These are phyloP conservation scores for Nitzschia putrida DNA, from an alignment of 108 stramenopile genomes.

Conservation along the genomic window DNA sequence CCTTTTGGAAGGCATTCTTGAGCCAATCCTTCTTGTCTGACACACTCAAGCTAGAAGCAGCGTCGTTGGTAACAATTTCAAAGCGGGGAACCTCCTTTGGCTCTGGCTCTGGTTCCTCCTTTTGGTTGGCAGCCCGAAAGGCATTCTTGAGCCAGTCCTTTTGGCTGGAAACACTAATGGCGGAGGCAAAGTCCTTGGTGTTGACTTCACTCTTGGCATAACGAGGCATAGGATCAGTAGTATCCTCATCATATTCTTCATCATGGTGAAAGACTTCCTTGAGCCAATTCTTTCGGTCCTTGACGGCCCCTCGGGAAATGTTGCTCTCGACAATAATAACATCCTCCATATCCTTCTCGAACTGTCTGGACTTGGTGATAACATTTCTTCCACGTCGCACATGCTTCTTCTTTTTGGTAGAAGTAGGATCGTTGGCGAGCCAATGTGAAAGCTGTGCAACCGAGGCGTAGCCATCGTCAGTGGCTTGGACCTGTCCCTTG, in stretches of 20 bases:
- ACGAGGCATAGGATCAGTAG: conserved; percentile 8
- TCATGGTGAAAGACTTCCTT: conserved; percentile 32
- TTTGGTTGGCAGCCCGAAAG: conserved; percentile 40
- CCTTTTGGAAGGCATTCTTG: conserved; percentile 61
- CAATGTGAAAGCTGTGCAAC: conserved; percentile 75
- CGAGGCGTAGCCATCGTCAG: conserved; percentile 70
- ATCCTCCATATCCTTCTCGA: conserved; percentile 58
- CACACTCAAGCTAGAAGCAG: conserved; percentile 49
- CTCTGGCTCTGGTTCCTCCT: not conserved
- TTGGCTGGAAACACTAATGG: conserved; percentile 60
- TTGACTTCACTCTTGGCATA: conserved; percentile 37
- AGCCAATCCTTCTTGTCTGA: conserved; percentile 74
- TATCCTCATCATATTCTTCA: conserved; percentile 6
- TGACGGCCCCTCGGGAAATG: conserved; percentile 35
- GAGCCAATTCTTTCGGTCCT: conserved; percentile 38
- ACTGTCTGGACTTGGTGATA: conserved; percentile 66
- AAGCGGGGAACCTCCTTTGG: conserved; percentile 2
- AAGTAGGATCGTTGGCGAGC: conserved; percentile 75
- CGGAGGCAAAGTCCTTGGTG: not conserved
- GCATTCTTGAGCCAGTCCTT: conserved; percentile 74
- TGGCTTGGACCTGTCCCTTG: conserved; percentile 66
- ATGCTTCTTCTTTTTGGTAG: conserved; percentile 60
- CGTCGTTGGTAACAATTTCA: conserved; percentile 33
- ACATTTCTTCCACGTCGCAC: conserved; percentile 71
- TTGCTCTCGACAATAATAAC: conserved; percentile 46